A percentile compares a stretch with the other conserved stretches of the same genome.
phyloP scores from a whole-genome alignment of 1,284 basidiomycete genomes.

The Fomes fomentarius region DNA sequence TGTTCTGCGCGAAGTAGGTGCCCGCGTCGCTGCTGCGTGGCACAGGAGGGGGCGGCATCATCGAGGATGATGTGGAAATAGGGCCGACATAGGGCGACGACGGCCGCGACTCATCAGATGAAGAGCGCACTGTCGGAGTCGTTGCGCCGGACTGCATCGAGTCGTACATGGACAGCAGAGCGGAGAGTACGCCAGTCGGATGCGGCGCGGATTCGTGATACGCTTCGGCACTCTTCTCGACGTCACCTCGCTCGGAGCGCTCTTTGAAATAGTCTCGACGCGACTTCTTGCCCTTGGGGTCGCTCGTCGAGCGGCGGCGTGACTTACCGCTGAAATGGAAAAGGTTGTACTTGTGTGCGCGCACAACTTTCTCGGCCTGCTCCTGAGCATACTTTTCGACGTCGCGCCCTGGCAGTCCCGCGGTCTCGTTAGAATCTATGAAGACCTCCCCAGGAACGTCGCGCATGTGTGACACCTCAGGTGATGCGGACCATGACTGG shows the following conservation, averaged over 20 bases:
- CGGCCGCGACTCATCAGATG: slow-evolving; percentile 28
- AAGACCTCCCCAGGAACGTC: slow-evolving; percentile 34
- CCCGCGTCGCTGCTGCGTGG: background rate
- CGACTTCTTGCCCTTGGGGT: slow-evolving; percentile 6
- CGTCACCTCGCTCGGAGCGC: slow-evolving; percentile 26
- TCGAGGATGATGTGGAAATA: slow-evolving; percentile 2
- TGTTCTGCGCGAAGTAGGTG: slow-evolving; percentile 5
- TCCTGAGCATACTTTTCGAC: slow-evolving; percentile 33
- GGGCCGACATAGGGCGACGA: slow-evolving; percentile 20
- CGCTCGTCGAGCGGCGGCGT: slow-evolving; percentile 3
- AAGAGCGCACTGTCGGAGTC: slow-evolving; percentile 28
- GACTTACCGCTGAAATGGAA: slow-evolving; percentile 18
- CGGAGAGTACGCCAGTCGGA: slow-evolving; percentile 50
- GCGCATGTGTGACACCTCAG: slow-evolving; percentile 19
- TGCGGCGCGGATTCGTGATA: slow-evolving; percentile 14
- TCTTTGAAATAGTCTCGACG: slow-evolving; percentile 22
- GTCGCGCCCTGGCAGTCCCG: slow-evolving; percentile 36
- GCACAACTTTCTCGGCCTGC: slow-evolving; percentile 25
- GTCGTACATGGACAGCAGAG: slow-evolving; percentile 57
- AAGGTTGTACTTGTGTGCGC: slow-evolving; percentile 30
- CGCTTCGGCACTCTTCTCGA: slow-evolving; percentile 30
- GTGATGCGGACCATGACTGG: slow-evolving; percentile 22
- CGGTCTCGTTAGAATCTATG: slow-evolving; percentile 37
- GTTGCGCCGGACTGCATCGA: slow-evolving; percentile 29
- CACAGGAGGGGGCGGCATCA: slow-evolving; percentile 10